phyloP scores from a whole-genome alignment of 495 filamentous ascomycete species.

The Zalerion maritima region DNA sequence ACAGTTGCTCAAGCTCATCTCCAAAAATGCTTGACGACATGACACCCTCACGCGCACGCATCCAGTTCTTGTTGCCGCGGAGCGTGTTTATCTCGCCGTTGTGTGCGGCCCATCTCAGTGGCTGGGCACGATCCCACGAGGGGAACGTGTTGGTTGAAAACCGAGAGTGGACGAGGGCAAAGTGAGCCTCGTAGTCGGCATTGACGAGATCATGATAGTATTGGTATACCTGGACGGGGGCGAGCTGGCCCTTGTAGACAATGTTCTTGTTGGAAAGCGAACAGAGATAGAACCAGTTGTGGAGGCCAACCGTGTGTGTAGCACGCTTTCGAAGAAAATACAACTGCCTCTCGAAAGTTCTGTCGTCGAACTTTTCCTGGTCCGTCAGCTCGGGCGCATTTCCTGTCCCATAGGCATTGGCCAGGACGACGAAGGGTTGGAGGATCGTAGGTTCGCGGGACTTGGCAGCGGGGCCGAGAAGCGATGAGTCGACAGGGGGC shows the following conservation, averaged over 20 bases:
- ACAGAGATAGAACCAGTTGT: conserved; percentile 99
- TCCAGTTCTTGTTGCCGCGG: conserved; percentile 99
- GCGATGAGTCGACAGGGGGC: conserved; percentile 81
- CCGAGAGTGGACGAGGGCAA: conserved; percentile 92
- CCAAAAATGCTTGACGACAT: conserved; percentile 88
- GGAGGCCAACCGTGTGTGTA: conserved; percentile 83
- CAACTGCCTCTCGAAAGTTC: conserved; percentile 80
- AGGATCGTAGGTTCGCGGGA: conserved; percentile 90
- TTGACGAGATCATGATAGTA: conserved; percentile 98
- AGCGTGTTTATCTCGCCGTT: conserved; percentile 99
- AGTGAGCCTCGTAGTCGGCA: conserved; percentile 95
- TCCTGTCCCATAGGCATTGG: conserved; percentile 73
- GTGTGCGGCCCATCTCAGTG: conserved; percentile 92
- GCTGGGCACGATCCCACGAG: conserved; percentile 97
- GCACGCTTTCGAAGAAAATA: conserved; percentile 91
- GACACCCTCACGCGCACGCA: conserved; percentile 93
- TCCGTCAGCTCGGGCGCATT: conserved; percentile 70
- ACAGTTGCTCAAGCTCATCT: conserved; percentile 80
- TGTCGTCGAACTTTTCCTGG: conserved; percentile 65
- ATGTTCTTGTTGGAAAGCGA: conserved; percentile 98
- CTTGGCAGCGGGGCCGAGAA: conserved; percentile 84
- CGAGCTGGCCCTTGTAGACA: conserved; percentile 96
- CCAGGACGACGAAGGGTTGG: conserved; percentile 89
- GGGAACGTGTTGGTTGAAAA: conserved; percentile 99
- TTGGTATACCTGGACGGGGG: conserved; percentile 94